Percentiles rank a stretch among this genome's conserved stretches.
phyloP scores from a whole-genome alignment of 2,329 filamentous ascomycete species.

The Dactylellina leptospora region DNA sequence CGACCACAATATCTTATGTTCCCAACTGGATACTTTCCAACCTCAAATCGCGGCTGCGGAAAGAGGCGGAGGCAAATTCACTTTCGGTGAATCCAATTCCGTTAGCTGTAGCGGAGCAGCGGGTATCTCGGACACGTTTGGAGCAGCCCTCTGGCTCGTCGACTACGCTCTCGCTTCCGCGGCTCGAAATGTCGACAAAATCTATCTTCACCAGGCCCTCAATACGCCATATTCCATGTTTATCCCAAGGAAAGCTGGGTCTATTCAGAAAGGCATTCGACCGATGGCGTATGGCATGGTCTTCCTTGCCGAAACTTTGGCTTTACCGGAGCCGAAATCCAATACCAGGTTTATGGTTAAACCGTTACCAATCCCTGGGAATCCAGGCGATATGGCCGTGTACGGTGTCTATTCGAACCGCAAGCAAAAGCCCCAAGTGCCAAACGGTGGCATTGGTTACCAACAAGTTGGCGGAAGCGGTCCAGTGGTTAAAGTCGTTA shows the following conservation, averaged over 20 bases:
- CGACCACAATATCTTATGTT: slow-evolving; percentile 29
- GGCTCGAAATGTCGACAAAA: slow-evolving; percentile 60
- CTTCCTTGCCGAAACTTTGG: slow-evolving; percentile 39
- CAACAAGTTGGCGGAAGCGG: background rate
- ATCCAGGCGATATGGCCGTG: slow-evolving; percentile 24
- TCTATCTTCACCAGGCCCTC: slow-evolving; percentile 59
- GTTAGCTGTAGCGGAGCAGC: slow-evolving; percentile 61
- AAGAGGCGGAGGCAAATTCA: slow-evolving; percentile 39
- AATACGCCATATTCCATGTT: slow-evolving; percentile 39
- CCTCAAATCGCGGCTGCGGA: slow-evolving; percentile 51
- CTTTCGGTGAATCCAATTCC: slow-evolving; percentile 62
- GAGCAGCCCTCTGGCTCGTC: slow-evolving; percentile 61
- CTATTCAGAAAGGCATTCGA: slow-evolving; percentile 6
- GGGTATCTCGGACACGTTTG: slow-evolving; percentile 62
- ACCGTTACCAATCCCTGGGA: slow-evolving; percentile 7
- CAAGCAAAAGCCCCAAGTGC: slow-evolving; percentile 11
- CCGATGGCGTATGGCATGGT: slow-evolving; percentile 36
- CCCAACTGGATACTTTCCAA: slow-evolving; percentile 57
- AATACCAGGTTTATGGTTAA: slow-evolving; percentile 36
- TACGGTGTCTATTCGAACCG: slow-evolving; percentile 43
- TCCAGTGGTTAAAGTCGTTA: background rate
- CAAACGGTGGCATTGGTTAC: background rate
- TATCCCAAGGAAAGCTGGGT: slow-evolving; percentile 5
- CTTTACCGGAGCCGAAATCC: slow-evolving; percentile 25
- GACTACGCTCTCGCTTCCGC: slow-evolving; percentile 61